Conservation (phyloP, 108 stramenopile genomes). For the Fragilaria radians region DNA sequence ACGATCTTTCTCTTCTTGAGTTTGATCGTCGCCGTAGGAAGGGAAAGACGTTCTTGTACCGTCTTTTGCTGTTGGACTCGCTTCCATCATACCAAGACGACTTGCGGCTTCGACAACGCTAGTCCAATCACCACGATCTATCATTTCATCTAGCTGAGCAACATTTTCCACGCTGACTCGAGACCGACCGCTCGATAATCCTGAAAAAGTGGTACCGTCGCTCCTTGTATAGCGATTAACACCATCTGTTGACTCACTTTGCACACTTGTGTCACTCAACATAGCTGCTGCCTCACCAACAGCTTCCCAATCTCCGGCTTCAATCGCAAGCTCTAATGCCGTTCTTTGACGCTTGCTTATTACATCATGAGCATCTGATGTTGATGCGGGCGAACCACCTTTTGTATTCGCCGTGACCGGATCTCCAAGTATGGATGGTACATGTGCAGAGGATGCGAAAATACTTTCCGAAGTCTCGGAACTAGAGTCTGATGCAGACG, state of each 20-base stretch:
- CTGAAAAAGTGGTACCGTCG: neutral
- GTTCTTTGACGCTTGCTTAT: constrained; percentile 2
- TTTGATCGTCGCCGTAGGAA: too few species aligned
- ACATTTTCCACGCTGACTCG: constrained; percentile 22
- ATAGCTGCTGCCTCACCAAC: constrained; percentile 72
- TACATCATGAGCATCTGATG: neutral
- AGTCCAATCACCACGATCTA: constrained; percentile 79
- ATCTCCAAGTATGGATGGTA: neutral
- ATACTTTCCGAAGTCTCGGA: neutral
- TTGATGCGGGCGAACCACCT: neutral
- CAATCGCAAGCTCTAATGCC: constrained; percentile 59
- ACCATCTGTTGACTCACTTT: constrained; percentile 22
- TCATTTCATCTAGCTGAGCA: constrained; percentile 62
- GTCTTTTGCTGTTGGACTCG: neutral
- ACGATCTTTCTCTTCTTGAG: too few species aligned
- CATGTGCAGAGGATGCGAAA: neutral
- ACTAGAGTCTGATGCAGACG: neutral
- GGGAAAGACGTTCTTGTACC: too few species aligned
- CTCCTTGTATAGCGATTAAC: constrained; percentile 9
- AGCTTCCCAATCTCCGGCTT: constrained; percentile 84
- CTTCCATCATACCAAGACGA: constrained; percentile 8
- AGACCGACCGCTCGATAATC: constrained; percentile 4
- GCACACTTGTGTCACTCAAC: constrained; percentile 33
- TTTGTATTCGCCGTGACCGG: neutral
- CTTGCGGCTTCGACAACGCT: constrained; percentile 73